Evolutionary conservation across 768 basidiomycete genomes (phyloP).

Genomic region (Phanerochaete carnosa): DNA sequence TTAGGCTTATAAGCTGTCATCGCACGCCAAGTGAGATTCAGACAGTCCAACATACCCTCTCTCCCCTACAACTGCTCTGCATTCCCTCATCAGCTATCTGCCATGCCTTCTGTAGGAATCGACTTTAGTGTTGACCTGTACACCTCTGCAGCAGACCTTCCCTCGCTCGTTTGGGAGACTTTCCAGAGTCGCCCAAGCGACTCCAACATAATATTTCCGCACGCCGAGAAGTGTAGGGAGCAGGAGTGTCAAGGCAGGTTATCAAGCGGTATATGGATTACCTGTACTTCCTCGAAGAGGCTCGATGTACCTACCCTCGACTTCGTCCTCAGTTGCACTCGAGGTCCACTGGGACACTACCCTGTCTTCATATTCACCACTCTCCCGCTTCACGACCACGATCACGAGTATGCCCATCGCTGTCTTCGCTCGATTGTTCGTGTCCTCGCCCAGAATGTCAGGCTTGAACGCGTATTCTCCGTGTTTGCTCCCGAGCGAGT

Average conservation of each 20-base stretch:
- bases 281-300: slow-evolving; percentile 13
- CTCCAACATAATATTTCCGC: slow-evolving; percentile 41
- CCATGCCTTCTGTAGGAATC: slow-evolving; percentile 9
- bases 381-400: slow-evolving; percentile 26
- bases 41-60: background rate
- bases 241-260: background rate
- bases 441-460: slow-evolving; percentile 34
- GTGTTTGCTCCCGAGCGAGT: slow-evolving; percentile 56
- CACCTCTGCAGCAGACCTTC: slow-evolving; percentile 31
- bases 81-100: background rate
- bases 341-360: slow-evolving; percentile 52
- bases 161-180: slow-evolving; percentile 33
- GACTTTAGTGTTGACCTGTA: slow-evolving; percentile 18
- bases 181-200: slow-evolving; percentile 35
- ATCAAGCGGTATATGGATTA: slow-evolving; percentile 29
- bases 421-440: slow-evolving; percentile 42
- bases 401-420: slow-evolving; percentile 31
- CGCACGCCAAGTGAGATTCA: background rate
- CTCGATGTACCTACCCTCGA: slow-evolving; percentile 27
- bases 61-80: background rate
- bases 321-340: slow-evolving; percentile 59
- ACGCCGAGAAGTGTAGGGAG: slow-evolving; percentile 29
- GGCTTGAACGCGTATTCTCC: slow-evolving; percentile 52
- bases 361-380: slow-evolving; percentile 60
- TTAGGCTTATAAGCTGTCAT: background rate